phyloP scores from a whole-genome alignment of 1,284 basidiomycete species.

The Jaminaea rosea region DNA sequence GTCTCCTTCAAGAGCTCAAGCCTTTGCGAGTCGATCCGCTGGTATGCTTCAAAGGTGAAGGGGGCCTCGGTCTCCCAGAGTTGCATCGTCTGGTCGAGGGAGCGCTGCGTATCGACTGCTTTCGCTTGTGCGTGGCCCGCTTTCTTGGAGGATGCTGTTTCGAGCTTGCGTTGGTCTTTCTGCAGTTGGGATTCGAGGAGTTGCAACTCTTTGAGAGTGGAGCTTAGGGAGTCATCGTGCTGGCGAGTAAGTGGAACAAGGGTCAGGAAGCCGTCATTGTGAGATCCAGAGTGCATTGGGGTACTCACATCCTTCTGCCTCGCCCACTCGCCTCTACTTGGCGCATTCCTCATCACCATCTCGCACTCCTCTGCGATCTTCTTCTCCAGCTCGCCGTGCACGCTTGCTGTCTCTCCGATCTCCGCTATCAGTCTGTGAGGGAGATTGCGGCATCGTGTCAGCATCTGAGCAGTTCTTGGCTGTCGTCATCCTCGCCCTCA shows the following conservation, averaged over 20 bases:
- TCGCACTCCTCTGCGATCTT: constrained; percentile 44
- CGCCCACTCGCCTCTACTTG: constrained; percentile 33
- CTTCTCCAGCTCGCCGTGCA: constrained; percentile 33
- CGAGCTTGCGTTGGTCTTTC: constrained; percentile 40
- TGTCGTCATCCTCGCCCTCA: too few species aligned
- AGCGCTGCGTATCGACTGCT: constrained; percentile 27
- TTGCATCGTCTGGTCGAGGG: constrained; percentile 23
- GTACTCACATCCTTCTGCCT: constrained; percentile 14
- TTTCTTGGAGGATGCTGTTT: constrained; percentile 34
- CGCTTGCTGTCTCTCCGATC: constrained; percentile 38
- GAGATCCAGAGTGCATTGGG: background rate
- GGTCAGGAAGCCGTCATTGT: background rate
- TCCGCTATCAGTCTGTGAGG: constrained; percentile 23
- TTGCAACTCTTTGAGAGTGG: constrained; percentile 34
- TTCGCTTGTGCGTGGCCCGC: constrained; percentile 24
- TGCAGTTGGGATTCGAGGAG: constrained; percentile 37
- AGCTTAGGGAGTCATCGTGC: constrained; percentile 35
- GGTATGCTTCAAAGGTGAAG: constrained; percentile 32
- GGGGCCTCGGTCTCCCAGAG: constrained; percentile 36
- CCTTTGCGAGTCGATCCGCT: constrained; percentile 34
- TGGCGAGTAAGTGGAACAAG: constrained; percentile 1
- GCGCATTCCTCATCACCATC: constrained; percentile 36
- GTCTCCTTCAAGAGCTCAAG: constrained; percentile 38
- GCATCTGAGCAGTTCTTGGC: too few species aligned
- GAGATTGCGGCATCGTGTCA: too few species aligned